Evolutionary conservation across 2,329 filamentous ascomycete genomes (phyloP).

Genomic region (Fusarium falciforme): DNA sequence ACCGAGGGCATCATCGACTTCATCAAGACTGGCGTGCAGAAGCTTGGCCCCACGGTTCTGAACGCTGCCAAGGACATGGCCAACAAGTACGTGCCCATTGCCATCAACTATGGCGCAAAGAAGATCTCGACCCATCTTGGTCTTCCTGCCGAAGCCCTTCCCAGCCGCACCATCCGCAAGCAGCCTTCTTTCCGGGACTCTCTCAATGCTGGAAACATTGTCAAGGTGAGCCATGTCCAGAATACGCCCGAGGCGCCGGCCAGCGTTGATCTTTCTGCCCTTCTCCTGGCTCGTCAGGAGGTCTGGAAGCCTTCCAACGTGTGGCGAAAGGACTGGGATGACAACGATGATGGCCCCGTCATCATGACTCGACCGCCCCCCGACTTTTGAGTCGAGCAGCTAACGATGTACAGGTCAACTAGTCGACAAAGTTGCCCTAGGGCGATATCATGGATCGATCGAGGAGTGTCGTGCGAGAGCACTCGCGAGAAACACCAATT

Average conservation of each 20-base stretch:
- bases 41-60: conserved; percentile 9
- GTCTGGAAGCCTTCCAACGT: not conserved
- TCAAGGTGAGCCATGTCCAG: not conserved
- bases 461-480: not conserved
- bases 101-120: conserved; percentile 7
- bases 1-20: conserved; percentile 27
- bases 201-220: not conserved
- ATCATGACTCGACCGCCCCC: not conserved
- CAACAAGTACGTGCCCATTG: conserved; percentile 6
- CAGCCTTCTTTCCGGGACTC: not conserved
- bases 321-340: not conserved
- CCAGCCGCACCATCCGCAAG: not conserved
- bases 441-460: not conserved
- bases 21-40: conserved; percentile 13
- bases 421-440: not conserved
- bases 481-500: not conserved
- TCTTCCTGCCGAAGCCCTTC: not conserved
- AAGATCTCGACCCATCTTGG: not conserved
- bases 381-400: not conserved
- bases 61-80: conserved; percentile 1
- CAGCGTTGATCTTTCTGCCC: not conserved
- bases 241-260: not conserved
- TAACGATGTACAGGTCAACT: not conserved
- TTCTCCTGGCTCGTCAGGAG: not conserved
- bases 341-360: not conserved